A percentile compares a stretch with the other conserved stretches of the same genome.
phyloP scores from a whole-genome alignment of 768 basidiomycete genomes.

The Mycena latifolia region DNA sequence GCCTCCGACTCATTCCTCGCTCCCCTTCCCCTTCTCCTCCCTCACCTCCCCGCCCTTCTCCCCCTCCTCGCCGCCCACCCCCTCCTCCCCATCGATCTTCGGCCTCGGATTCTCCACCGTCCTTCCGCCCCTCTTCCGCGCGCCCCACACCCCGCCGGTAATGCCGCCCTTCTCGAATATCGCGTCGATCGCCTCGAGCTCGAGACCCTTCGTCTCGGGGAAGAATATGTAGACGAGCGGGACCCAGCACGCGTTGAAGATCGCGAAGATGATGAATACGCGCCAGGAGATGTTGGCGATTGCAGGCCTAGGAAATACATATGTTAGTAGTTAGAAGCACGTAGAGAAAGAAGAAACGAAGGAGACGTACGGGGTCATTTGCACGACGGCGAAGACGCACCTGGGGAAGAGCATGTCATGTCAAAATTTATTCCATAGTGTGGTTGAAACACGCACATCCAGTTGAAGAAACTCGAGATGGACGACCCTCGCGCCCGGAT shows the following conservation, averaged over 20 bases:
- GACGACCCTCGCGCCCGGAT: slow-evolving; percentile 52
- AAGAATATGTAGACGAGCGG: slow-evolving; percentile 47
- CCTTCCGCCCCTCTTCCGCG: slow-evolving; percentile 43
- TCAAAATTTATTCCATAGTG: too few relatives aligned
- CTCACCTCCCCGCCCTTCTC: background rate
- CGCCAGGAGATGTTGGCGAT: slow-evolving; percentile 58
- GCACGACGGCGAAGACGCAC: slow-evolving; percentile 54
- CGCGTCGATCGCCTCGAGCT: slow-evolving; percentile 54
- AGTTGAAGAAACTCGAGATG: slow-evolving; percentile 49
- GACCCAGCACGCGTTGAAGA: slow-evolving; percentile 59
- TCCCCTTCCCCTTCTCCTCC: background rate
- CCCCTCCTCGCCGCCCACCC: background rate
- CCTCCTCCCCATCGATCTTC: slow-evolving; percentile 5
- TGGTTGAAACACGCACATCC: slow-evolving; percentile 38
- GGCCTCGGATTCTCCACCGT: slow-evolving; percentile 42
- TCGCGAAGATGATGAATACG: slow-evolving; percentile 60
- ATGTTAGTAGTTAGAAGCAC: background rate
- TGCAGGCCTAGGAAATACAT: slow-evolving; percentile 30
- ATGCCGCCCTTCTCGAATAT: slow-evolving; percentile 57
- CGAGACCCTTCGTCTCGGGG: slow-evolving; percentile 51
- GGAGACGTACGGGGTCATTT: slow-evolving; percentile 53
- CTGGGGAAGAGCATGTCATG: too few relatives aligned
- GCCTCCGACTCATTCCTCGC: background rate
- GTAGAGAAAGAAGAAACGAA: slow-evolving; percentile 9
- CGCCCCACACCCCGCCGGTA: slow-evolving; percentile 55